Evolutionary conservation across 495 filamentous ascomycete species (phyloP).

Genomic region (Glutinoglossum americanum): DNA sequence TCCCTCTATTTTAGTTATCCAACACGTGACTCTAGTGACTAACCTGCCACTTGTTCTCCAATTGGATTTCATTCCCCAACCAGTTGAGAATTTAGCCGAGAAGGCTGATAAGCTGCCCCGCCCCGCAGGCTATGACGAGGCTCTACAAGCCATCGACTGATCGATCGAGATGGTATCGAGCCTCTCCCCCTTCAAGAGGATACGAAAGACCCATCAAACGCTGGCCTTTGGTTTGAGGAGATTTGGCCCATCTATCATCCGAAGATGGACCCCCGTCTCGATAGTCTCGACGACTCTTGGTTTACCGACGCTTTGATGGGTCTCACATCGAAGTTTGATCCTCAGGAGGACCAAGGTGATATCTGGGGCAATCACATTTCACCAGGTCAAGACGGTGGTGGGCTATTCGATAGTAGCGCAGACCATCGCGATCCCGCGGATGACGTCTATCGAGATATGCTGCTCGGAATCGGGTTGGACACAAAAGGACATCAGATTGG

Average conservation of each 20-base stretch:
- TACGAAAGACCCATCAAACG: too few species aligned
- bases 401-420: background rate
- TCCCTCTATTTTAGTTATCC: too few species aligned
- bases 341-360: background rate
- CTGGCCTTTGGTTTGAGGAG: background rate
- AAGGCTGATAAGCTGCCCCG: too few species aligned
- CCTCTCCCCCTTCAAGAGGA: too few species aligned
- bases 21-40: too few species aligned
- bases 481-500: background rate
- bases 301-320: background rate
- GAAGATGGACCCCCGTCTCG: background rate
- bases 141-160: too few species aligned
- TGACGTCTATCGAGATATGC: background rate
- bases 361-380: background rate
- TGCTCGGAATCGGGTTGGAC: background rate
- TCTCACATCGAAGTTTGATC: background rate
- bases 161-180: background rate
- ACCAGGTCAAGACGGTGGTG: background rate
- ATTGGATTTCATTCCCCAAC: too few species aligned
- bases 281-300: background rate
- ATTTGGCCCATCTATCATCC: background rate
- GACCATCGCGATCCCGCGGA: background rate
- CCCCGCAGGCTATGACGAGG: too few species aligned
- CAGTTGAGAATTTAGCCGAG: too few species aligned
- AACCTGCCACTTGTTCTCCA: too few species aligned